These are phyloP conservation scores for Gentiana dahurica DNA, from an alignment of 257 asterid species.

Conservation along the genomic window DNA sequence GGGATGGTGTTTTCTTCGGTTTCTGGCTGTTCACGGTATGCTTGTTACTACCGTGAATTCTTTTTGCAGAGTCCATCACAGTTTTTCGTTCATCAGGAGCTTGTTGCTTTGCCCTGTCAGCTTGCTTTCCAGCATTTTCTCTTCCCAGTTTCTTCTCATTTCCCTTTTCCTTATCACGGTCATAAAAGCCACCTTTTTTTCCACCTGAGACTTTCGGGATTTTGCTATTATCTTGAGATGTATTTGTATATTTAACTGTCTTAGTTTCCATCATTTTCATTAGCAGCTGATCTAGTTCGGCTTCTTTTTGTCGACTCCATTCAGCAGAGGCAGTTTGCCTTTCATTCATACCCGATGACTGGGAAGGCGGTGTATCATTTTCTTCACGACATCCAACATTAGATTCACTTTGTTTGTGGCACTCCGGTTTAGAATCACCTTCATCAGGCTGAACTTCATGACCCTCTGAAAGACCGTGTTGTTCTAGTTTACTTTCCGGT, in stretches of 20 bases:
- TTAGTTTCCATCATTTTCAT: slow-evolving; percentile 90
- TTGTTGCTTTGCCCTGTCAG: slow-evolving; percentile 49
- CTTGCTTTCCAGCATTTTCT: slow-evolving; percentile 41
- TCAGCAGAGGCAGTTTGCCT: slow-evolving; percentile 52
- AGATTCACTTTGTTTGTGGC: slow-evolving; percentile 23
- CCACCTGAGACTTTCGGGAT: slow-evolving; percentile 47
- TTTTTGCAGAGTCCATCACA: slow-evolving; percentile 30
- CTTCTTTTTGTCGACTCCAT: slow-evolving; percentile 93
- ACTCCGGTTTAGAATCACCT: slow-evolving; percentile 23
- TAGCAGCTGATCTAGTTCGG: slow-evolving; percentile 74
- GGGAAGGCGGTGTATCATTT: slow-evolving; percentile 26
- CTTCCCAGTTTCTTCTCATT: slow-evolving; percentile 54
- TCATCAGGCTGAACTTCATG: slow-evolving; percentile 20
- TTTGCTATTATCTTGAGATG: slow-evolving; percentile 30
- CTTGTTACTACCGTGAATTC: slow-evolving; percentile 37
- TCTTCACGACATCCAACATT: slow-evolving; percentile 24
- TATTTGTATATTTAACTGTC: slow-evolving; percentile 38
- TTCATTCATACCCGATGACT: slow-evolving; percentile 31
- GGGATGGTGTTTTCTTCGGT: slow-evolving; percentile 34
- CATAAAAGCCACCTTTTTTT: slow-evolving; percentile 55
- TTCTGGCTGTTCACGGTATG: slow-evolving; percentile 46
- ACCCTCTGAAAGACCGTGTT: slow-evolving; percentile 16
- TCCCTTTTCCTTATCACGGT: slow-evolving; percentile 64
- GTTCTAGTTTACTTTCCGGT: slow-evolving; percentile 26
- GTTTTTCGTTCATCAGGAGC: slow-evolving; percentile 46